Base-by-base conservation (phyloP, 225 moss, liverwort and hornwort species). In the Physcomitrellopsis africana region DNA sequence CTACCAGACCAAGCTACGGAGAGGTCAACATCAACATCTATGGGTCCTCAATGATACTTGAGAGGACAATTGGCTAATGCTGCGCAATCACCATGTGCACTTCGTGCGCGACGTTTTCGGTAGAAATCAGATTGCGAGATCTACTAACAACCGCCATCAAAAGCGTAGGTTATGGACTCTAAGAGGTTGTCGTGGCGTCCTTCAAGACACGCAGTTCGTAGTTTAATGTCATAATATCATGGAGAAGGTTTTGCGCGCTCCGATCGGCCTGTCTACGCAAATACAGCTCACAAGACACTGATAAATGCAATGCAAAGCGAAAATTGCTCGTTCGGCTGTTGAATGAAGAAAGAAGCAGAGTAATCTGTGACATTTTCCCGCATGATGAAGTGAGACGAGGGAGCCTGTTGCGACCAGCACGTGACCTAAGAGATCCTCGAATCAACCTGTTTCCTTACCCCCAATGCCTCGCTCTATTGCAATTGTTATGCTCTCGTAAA, bases 11-110 rank as follows among this genome's bases (percentile, higher is more conserved):
- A 37, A 37, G 32, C 32, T 37, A 37, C 7, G 7, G 32, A 37
- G 32, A 68, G 67, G 77, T 43, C 77, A 49, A 12, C 10, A 64
- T 63, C 64, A 68, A 77, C 8, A n/a, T 65, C 70, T 11, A 16
- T 32, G n/a, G 15, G 10, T 43, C 29, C 32, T 47, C 7, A 11
- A 62, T 54, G 62, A 47, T n/a, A 17, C 37, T 45, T 52, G 60
- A 24, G 22, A 62, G 24, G 29, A 44, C 68, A 51, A 56, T 11
- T 17, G 19, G 68, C 17, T 0, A 68, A 51, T 68, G 48, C 43
- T 44, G 20, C 7, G 12, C 24, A 26, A 26, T 48, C 32, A 15
- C 1, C n/a, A 6, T 18, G 10, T 66, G 9, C 32, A 37, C 32
- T 37, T 37, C 32, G 32, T 37, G 32, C 4, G 32, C 65, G 57